Evolutionary conservation across 768 basidiomycete species (phyloP).

Genomic region (Lactarius quietus): DNA sequence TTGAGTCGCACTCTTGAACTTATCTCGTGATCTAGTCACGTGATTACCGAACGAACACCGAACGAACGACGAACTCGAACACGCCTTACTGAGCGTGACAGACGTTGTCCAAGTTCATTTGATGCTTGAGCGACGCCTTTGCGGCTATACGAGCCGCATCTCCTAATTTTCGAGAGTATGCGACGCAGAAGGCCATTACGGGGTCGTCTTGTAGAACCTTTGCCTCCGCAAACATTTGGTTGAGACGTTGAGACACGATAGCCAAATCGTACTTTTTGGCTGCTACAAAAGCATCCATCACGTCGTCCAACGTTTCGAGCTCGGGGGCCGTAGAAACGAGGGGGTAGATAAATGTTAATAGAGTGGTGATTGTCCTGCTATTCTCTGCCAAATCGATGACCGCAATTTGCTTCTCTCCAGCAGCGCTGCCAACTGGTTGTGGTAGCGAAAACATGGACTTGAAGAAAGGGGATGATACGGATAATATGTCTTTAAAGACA

Average conservation of each 20-base stretch:
- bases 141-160: background rate
- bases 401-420: background rate
- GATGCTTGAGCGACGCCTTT: constrained; percentile 3
- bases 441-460: constrained; percentile 1
- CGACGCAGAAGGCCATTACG: background rate
- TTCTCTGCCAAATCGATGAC: background rate
- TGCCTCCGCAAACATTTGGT: background rate
- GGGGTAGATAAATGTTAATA: background rate
- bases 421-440: background rate
- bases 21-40: too few species aligned
- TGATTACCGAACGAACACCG: too few species aligned
- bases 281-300: background rate
- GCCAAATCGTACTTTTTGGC: constrained; percentile 7
- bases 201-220: background rate
- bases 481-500: constrained; percentile 8
- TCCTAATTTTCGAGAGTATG: background rate
- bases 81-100: too few species aligned
- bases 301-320: background rate
- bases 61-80: too few species aligned
- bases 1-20: too few species aligned
- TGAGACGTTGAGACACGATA: background rate
- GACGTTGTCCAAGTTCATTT: background rate
- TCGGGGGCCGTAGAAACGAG: background rate
- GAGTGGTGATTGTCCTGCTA: background rate
- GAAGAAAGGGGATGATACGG: constrained; percentile 14